phyloP scores from a whole-genome alignment of 345 rosid genomes.

The Firmiana major region DNA sequence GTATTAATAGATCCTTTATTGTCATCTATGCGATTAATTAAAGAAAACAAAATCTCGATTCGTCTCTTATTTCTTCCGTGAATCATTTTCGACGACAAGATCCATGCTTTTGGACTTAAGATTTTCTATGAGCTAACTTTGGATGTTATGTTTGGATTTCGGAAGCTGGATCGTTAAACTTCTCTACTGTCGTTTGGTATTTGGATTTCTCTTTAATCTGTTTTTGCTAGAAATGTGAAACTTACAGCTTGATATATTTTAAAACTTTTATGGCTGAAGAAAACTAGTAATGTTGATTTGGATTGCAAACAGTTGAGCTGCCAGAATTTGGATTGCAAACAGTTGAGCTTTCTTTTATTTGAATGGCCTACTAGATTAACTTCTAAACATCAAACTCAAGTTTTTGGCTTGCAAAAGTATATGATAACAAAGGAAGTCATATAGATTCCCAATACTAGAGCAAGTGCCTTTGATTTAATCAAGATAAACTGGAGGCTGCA shows the following conservation, averaged over 20 bases:
- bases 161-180: background rate
- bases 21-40: background rate
- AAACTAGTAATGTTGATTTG: background rate
- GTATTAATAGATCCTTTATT: background rate
- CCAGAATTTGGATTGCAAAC: conserved; percentile 1
- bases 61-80: background rate
- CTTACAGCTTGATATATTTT: background rate
- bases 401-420: background rate
- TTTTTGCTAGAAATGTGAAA: background rate
- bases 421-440: background rate
- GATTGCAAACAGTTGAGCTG: background rate
- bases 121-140: background rate
- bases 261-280: background rate
- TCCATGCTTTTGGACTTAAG: background rate
- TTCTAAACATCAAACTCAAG: background rate
- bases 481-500: background rate
- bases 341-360: background rate
- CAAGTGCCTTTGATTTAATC: background rate
- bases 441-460: background rate
- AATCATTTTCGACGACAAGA: background rate
- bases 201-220: background rate
- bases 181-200: too few species aligned
- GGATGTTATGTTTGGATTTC: background rate
- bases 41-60: background rate
- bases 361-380: background rate